phyloP scores from a whole-genome alignment of 768 basidiomycete species.

The Mrakia gelida region DNA sequence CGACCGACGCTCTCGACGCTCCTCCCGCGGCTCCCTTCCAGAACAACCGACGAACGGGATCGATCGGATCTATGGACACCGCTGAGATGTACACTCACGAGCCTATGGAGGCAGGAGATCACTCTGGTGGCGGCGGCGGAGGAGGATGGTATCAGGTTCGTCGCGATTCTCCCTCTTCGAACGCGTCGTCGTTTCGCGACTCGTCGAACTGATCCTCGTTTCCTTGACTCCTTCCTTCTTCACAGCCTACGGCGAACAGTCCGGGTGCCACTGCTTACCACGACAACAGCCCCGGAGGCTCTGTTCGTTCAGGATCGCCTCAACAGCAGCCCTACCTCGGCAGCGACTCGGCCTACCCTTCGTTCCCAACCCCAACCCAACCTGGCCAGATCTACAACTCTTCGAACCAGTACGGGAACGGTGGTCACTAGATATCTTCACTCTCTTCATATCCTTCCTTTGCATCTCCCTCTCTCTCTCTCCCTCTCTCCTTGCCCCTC shows the following conservation, averaged over 20 bases:
- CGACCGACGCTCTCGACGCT: constrained; percentile 24
- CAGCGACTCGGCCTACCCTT: neutral
- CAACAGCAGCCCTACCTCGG: neutral
- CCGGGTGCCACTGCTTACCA: constrained; percentile 6
- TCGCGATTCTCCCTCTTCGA: neutral
- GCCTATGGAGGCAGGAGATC: neutral
- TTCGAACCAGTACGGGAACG: neutral
- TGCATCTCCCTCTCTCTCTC: neutral
- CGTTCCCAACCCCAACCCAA: neutral
- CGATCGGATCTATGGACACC: constrained; percentile 15
- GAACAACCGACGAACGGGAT: neutral
- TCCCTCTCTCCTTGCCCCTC: neutral
- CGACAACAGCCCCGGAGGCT: constrained; percentile 9
- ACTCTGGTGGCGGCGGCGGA: neutral
- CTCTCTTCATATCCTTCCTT: neutral
- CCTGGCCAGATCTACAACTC: constrained; percentile 22
- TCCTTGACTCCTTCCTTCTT: neutral
- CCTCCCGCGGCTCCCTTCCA: neutral
- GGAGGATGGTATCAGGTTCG: constrained; percentile 22
- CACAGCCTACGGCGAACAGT: neutral
- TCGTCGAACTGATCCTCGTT: neutral
- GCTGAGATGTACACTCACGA: constrained; percentile 16
- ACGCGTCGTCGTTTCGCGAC: neutral
- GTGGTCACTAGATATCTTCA: neutral
- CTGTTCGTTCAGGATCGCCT: neutral